These are phyloP conservation scores for Akanthomyces lecanii DNA, from an alignment of 2,329 filamentous ascomycete genomes.

Conservation along the genomic window DNA sequence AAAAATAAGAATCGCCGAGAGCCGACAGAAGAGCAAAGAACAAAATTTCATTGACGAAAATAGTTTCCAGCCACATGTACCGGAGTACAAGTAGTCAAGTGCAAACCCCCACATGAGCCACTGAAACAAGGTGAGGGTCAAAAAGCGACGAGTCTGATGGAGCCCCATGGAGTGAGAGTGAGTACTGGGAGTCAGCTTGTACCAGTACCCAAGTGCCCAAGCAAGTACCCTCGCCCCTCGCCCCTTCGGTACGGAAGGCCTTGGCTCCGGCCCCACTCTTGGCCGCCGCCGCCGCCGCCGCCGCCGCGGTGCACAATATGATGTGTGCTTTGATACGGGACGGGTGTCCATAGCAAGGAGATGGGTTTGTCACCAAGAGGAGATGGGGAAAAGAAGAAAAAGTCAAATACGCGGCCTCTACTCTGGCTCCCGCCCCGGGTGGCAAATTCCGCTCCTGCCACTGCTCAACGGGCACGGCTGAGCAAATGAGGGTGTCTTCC, in stretches of 20 bases:
- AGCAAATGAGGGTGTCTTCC: no score
- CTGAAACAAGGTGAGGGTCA: neutral
- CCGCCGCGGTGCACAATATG: no score
- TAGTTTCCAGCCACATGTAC: neutral
- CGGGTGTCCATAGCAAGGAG: neutral
- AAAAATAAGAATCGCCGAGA: neutral
- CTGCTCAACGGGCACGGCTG: neutral
- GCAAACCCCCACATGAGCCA: neutral
- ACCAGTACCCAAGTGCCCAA: no score
- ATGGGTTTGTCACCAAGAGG: neutral
- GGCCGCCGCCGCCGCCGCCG: neutral
- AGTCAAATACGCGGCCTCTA: neutral
- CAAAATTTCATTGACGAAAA: neutral
- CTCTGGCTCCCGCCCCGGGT: neutral
- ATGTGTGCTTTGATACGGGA: neutral
- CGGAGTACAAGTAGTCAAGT: no score
- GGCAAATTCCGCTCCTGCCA: neutral
- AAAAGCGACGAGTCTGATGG: neutral
- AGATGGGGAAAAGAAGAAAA: neutral
- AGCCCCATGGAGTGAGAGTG: neutral
- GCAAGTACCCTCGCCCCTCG: neutral
- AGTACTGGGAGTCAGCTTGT: no score
- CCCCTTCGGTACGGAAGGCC: conserved; percentile 2
- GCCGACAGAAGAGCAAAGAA: neutral
- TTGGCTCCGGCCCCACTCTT: conserved; percentile 13